Base-by-base conservation (phyloP, 2,329 filamentous ascomycete species). In the Aspergillus arachidicola region DNA sequence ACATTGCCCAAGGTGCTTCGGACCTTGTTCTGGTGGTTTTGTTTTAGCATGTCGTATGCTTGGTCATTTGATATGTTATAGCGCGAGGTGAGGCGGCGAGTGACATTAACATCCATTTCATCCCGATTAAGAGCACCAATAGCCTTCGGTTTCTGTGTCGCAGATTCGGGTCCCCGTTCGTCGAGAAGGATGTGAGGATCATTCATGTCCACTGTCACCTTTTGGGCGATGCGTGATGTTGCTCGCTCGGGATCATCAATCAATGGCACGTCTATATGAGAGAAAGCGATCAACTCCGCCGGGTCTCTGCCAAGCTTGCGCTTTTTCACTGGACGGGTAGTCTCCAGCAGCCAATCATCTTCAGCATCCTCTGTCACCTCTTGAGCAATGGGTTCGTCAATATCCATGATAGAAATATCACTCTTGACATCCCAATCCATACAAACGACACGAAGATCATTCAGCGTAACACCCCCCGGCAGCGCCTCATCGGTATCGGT, bases 21-120 rank as follows among this genome's bases (percentile, higher is more conserved):
- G 65, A 99, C 92, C 79, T 97, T 98, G 84, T 92, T 93, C 80
- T 96, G 93, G 73, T 96, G 94, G 73, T 97, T 98, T 78, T 97
- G 93, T 79, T 98, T 98, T 51, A 99, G 86, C 64, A 93, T 88
- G 73, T 98, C 94, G 76, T 99, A 99, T 1, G 94, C 94, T 63
- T 95, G 91, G 73, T 99, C 95, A 67, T 98, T 98, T 34, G 94
- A 97, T 63, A 96, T 91, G 75, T 98, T 98, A 84, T 97, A 99
- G 48, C 94, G 89, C 69, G 90, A 87, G 43, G 87, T 87, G 41
- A 97, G 85, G 61, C 92, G 89, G 60, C 90, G 91, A 3, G 89
- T 88, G 48, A 93, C 80, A 57, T 88, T 90, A 19, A 89, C 87
- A 86, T 87, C 82, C 88, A 89, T 66, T 86, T 89, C 78, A 86